Evolutionary conservation across 2,329 filamentous ascomycete genomes (phyloP), one percentile per base, ranked within the genome.

Genomic region (Ustilaginoidea virens): DNA sequence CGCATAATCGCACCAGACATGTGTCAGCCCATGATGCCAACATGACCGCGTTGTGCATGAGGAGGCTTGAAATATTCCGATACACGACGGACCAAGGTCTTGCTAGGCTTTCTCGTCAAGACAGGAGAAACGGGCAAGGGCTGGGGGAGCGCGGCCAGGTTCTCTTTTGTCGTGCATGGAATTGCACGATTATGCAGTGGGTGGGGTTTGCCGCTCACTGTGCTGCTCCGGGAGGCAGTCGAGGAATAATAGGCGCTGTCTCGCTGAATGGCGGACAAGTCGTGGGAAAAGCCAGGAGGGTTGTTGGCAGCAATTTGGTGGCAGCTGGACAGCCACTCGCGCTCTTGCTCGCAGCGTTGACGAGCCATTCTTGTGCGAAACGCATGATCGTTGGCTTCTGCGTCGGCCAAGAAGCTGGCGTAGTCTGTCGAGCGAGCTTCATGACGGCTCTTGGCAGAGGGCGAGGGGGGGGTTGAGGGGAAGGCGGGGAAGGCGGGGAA

Each of bases 401-500:
- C 39, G n/a, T 39, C 33, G 14, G 34, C 36, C 8, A 44, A 27
- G 33, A 46, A 46, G 17, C 36, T 25, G 3, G 35, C 33, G 27
- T 44, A 47, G 33, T 48, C 45, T 24, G 23, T 32, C 18, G 31
- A 12, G 15, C 29, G 18, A 15, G 11, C 17, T 27, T 23, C 11
- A 18, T 31, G 10, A 7, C 27, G 7, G n/a, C n/a, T 6, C 23
- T 27, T 14, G 29, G 17, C 11, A n/a, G n/a, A 22, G 12, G 29
- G 17, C 26, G 29, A 25, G 29, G 14, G 24, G 19, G 6, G n/a
- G n/a, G n/a, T n/a, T n/a, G n/a, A n/a, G n/a, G n/a, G n/a, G n/a
- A n/a, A n/a, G n/a, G n/a, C n/a, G n/a, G n/a, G n/a, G n/a, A n/a
- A n/a, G n/a, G n/a, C n/a, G n/a, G n/a, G n/a, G n/a, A n/a, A n/a